Conservation (phyloP, 345 rosid species). For the Eucalyptus tenuipes region DNA sequence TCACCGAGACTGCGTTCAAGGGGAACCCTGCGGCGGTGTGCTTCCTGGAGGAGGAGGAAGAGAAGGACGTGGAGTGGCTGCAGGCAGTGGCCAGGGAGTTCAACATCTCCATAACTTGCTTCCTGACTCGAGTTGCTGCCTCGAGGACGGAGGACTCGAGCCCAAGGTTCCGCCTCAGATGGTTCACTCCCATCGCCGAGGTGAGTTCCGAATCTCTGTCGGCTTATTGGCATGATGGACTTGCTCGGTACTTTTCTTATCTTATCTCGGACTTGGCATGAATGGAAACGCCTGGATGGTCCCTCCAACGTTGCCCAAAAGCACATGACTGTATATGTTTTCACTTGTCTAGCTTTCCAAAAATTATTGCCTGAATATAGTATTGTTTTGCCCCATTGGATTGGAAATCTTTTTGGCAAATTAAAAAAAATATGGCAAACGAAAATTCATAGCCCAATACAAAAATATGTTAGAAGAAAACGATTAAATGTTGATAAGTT, state of each 20-base stretch:
- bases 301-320: neutral
- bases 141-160: neutral
- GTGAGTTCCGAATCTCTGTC: neutral
- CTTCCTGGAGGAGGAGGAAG: constrained; percentile 37
- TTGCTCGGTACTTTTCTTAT: too few species aligned
- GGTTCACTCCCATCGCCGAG: constrained; percentile 55
- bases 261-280: neutral
- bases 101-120: constrained; percentile 34
- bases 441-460: neutral
- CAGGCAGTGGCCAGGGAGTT: constrained; percentile 52
- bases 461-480: neutral
- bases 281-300: neutral
- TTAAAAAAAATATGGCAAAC: neutral
- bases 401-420: neutral
- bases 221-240: too few species aligned
- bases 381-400: neutral
- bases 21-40: constrained; percentile 87
- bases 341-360: neutral
- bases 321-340: neutral
- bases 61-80: constrained; percentile 52
- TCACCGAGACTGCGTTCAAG: too few species aligned
- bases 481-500: neutral
- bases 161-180: constrained; percentile 44
- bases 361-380: neutral
- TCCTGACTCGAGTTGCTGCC: constrained; percentile 17